A percentile compares a stretch with the other conserved stretches of the same genome.
Evolutionary conservation across 495 filamentous ascomycete genomes (phyloP).

Genomic region (Podospora fimiseda): DNA sequence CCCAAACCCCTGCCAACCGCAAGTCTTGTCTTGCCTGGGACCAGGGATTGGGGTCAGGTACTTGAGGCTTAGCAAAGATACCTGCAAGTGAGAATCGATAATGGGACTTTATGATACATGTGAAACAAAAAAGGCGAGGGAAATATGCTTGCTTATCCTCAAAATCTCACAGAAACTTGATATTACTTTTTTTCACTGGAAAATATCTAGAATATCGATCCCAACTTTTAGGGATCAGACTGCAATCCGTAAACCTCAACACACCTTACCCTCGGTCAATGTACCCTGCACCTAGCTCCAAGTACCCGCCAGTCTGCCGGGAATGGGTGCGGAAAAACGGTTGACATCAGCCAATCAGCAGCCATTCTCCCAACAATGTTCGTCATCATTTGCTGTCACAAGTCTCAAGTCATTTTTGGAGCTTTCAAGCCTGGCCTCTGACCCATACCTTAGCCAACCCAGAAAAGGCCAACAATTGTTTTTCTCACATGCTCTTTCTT

Average conservation of each 20-base stretch:
- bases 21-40: background rate
- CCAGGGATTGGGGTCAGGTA: background rate
- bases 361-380: constrained; percentile 4
- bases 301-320: constrained; percentile 11
- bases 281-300: background rate
- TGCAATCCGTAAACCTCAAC: background rate
- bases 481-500: no score
- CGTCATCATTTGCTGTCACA: constrained; percentile 13
- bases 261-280: background rate
- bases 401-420: background rate
- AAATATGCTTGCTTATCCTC: no score
- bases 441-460: no score
- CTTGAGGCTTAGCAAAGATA: constrained; percentile 1
- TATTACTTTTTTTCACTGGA: no score
- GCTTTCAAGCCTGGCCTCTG: background rate
- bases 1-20: background rate
- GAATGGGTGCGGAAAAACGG: background rate
- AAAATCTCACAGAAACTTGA: no score
- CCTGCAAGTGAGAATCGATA: background rate
- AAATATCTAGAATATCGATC: no score
- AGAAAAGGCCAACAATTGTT: background rate
- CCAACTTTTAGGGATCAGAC: no score
- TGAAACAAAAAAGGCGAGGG: no score
- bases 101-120: no score
- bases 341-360: constrained; percentile 8